Evolutionary conservation across 2,329 filamentous ascomycete species (phyloP).

Genomic region (Sporothrix humicola): DNA sequence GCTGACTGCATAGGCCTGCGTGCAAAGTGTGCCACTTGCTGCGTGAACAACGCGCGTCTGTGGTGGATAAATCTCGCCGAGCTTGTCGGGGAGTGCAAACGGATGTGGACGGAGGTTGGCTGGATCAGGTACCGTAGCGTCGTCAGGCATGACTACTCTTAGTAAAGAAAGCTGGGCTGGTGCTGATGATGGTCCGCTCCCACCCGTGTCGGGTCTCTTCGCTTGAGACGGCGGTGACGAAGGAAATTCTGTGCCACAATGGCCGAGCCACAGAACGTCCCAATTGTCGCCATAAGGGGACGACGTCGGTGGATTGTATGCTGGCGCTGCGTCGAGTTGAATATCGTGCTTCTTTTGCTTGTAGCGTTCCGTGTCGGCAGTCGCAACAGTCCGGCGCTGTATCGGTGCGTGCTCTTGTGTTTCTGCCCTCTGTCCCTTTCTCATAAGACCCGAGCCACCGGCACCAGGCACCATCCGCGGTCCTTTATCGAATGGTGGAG

Average conservation of each 20-base stretch:
- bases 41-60: conserved; percentile 55
- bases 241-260: conserved; percentile 51
- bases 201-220: conserved; percentile 17
- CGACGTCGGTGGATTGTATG: conserved; percentile 34
- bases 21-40: conserved; percentile 50
- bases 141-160: conserved; percentile 40
- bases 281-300: conserved; percentile 58
- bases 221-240: conserved; percentile 5
- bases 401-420: not conserved
- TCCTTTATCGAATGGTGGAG: conserved; percentile 10
- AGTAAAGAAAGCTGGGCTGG: conserved; percentile 31
- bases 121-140: conserved; percentile 47
- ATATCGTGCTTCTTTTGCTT: conserved; percentile 29
- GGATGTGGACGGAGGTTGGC: conserved; percentile 47
- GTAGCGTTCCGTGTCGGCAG: conserved; percentile 34
- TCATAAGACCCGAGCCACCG: not conserved
- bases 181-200: not conserved
- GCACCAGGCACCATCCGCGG: not conserved
- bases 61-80: conserved; percentile 44
- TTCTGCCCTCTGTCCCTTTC: not conserved
- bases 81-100: conserved; percentile 44
- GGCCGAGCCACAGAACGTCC: conserved; percentile 61
- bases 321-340: conserved; percentile 33
- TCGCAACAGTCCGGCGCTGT: not conserved
- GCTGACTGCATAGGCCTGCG: conserved; percentile 51